phyloP scores from a whole-genome alignment of 2,329 filamentous ascomycete species.

The Cryphonectria carpinicola region DNA sequence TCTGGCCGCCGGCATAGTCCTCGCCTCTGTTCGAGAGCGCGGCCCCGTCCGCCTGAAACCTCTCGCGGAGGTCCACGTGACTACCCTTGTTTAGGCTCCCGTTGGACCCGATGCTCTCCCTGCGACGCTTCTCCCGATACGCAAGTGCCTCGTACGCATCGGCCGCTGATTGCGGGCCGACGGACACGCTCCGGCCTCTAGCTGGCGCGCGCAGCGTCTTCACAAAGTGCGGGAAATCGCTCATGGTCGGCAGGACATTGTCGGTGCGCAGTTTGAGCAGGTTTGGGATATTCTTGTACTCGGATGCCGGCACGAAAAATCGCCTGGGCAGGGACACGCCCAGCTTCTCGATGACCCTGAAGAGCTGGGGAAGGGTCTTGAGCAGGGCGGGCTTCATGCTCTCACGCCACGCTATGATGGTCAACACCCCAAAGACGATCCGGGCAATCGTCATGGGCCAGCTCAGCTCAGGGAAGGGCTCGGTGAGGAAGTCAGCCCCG shows the following conservation, averaged over 20 bases:
- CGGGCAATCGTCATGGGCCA: conserved; percentile 66
- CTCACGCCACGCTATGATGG: conserved; percentile 89
- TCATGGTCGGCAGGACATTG: conserved; percentile 88
- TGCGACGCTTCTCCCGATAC: conserved; percentile 71
- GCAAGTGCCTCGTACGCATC: conserved; percentile 96
- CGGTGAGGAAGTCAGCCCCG: conserved; percentile 54
- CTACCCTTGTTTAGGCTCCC: conserved; percentile 51
- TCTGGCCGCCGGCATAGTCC: conserved; percentile 47
- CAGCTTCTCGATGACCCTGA: conserved; percentile 79
- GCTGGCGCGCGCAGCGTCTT: conserved; percentile 79
- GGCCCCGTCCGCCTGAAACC: conserved; percentile 35
- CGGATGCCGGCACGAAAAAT: conserved; percentile 87
- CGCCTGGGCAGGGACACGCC: conserved; percentile 82
- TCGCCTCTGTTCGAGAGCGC: conserved; percentile 33
- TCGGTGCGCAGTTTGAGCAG: conserved; percentile 72
- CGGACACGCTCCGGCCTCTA: conserved; percentile 79
- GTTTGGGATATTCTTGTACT: conserved; percentile 84
- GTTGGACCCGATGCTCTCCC: conserved; percentile 60
- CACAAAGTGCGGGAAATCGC: conserved; percentile 81
- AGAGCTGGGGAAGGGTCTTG: conserved; percentile 78
- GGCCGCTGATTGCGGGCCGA: conserved; percentile 93
- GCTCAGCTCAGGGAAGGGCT: conserved; percentile 59
- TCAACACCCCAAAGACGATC: conserved; percentile 77
- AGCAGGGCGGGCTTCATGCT: conserved; percentile 84
- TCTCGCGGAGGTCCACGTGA: conserved; percentile 45